Base-by-base conservation (phyloP, 805 yeast genomes). In the Sungouiella thailandica region DNA sequence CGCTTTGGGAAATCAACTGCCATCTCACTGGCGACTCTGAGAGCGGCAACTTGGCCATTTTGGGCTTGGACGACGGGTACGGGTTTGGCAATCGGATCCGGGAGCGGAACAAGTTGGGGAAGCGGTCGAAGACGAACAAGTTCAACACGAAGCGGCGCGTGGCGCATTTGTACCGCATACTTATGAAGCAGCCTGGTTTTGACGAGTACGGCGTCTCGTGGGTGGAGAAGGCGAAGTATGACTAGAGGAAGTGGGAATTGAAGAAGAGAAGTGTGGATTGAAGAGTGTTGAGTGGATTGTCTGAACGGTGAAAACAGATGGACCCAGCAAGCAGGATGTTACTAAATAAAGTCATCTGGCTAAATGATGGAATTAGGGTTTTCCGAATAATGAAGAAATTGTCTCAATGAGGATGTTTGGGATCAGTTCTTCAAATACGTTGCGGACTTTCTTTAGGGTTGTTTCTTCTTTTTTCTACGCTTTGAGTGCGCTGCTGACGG, bases 1-100 rank as follows among this genome's bases (percentile, higher is more conserved):
- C 50, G 24, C 32, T 44, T 17, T 52, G 54, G 53, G 57, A 52
- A 29, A 13, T 48, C 12, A 49, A 46, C 29, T 40, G 46, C 17
- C 55, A 50, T 25, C 29, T 52, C 14, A 49, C 55, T 2, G 35
- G 36, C 7, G 55, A 52, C 28, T 17, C 31, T 3, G 55, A 50
- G 28, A 41, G 44, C 35, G 50, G 54, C 6, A 39, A 44, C 25
- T 36, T 49, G 39, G 55, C 57, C 2, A 44, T 49, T 9, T 34
- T 50, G 43, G 55, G 55, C 4, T 37, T 52, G 15, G 36, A 40
- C 1, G 43, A 44, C 29, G 54, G 54, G 1, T 47, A 31, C 26
- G 57, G 55, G 7, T 37, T 39, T 11, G 57, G 55, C 7, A 52
- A 52, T 35, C 45, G 31, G 17, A 29, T 36, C 23, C 49, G 46